Conservation (phyloP, 2,329 filamentous ascomycete species). For the Fusarium falciforme region DNA sequence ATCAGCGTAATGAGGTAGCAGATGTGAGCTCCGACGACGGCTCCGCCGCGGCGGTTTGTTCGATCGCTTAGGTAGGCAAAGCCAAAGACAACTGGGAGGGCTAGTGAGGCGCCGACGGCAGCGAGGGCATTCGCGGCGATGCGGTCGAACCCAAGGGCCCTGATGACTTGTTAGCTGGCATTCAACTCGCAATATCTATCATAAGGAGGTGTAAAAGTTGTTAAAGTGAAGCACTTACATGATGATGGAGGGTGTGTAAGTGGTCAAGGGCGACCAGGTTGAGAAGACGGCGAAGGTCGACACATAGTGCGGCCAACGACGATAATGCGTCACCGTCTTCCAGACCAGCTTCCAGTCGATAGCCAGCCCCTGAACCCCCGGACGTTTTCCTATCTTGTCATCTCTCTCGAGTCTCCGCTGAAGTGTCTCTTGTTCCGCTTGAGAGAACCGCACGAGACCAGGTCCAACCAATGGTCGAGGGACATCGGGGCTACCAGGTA, state of each 20-base stretch:
- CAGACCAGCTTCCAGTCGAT: slow-evolving; percentile 55
- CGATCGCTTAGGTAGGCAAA: slow-evolving; percentile 62
- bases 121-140: slow-evolving; percentile 60
- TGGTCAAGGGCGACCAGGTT: slow-evolving; percentile 64
- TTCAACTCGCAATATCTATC: neutral
- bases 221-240: slow-evolving; percentile 41
- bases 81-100: slow-evolving; percentile 59
- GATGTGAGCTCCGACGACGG: slow-evolving; percentile 57
- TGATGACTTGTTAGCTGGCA: neutral
- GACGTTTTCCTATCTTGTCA: slow-evolving; percentile 44
- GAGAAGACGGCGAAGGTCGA: slow-evolving; percentile 63
- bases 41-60: slow-evolving; percentile 55
- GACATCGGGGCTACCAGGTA: slow-evolving; percentile 56
- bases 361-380: slow-evolving; percentile 43
- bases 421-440: slow-evolving; percentile 48
- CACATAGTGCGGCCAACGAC: slow-evolving; percentile 61
- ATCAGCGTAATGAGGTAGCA: slow-evolving; percentile 60
- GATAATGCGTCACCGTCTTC: slow-evolving; percentile 57
- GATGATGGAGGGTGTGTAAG: slow-evolving; percentile 61
- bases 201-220: too few relatives aligned
- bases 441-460: slow-evolving; percentile 53
- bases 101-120: slow-evolving; percentile 55
- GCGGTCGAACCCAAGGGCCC: slow-evolving; percentile 51
- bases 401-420: slow-evolving; percentile 50
- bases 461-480: slow-evolving; percentile 53